Percentiles rank a stretch among this genome's conserved stretches.
Conservation (phyloP, 805 yeast species). For the Hemisphaericaspora nanyangensis region DNA sequence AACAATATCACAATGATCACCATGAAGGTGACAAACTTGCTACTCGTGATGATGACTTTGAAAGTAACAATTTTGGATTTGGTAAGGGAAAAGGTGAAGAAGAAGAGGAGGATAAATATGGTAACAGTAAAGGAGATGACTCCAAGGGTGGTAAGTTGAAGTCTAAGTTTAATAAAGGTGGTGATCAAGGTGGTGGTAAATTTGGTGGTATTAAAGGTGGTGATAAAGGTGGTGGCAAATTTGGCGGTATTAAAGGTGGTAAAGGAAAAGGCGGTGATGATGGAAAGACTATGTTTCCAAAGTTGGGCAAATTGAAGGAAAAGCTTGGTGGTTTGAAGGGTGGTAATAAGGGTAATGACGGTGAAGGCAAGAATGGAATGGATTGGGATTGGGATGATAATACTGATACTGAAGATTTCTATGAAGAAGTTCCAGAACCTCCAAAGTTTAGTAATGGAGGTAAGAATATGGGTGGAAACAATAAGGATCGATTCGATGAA, state of each 20-base stretch:
- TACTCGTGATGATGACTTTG: background rate
- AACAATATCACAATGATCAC: too few relatives aligned
- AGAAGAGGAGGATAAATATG: background rate
- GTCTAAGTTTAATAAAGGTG: conserved; percentile 1
- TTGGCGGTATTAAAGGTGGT: conserved; percentile 1
- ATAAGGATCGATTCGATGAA: background rate
- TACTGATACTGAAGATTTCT: background rate
- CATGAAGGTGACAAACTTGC: background rate
- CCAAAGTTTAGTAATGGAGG: conserved; percentile 1
- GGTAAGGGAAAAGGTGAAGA: background rate
- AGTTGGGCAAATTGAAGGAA: background rate
- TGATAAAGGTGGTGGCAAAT: background rate
- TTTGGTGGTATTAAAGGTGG: background rate
- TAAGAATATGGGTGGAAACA: background rate
- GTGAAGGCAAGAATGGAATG: background rate
- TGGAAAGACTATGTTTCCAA: background rate
- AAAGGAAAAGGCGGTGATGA: conserved; percentile 1
- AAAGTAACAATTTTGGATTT: too few relatives aligned
- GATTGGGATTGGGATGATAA: background rate
- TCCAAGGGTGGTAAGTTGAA: conserved; percentile 3
- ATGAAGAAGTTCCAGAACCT: background rate
- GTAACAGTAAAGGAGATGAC: background rate
- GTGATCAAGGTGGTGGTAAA: conserved; percentile 2
- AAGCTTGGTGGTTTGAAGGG: conserved; percentile 1
- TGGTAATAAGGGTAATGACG: background rate